A percentile compares a stretch with the other conserved stretches of the same genome.
Evolutionary conservation across 441 rosid species (phyloP).

Genomic region (Bocquillonia castaneifolia): DNA sequence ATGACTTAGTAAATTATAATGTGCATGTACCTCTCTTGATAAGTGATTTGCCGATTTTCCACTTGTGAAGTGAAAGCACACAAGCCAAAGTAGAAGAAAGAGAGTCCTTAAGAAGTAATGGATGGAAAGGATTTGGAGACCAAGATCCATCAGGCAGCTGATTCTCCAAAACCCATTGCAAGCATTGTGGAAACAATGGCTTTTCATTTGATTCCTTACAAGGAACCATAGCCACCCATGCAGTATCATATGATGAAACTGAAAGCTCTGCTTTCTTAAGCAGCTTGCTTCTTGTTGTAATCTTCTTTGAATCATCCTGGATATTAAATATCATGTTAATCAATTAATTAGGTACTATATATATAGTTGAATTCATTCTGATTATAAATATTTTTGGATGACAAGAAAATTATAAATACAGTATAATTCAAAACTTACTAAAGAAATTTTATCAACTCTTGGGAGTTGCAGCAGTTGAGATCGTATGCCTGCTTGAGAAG

Average conservation of each 20-base stretch:
- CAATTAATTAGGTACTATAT: too few relatives aligned
- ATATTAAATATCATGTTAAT: not conserved
- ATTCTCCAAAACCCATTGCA: slow-evolving; percentile 19
- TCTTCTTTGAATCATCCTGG: not conserved
- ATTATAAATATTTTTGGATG: too few relatives aligned
- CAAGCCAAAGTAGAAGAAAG: not conserved
- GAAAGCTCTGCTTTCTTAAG: not conserved
- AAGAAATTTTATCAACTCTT: too few relatives aligned
- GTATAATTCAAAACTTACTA: too few relatives aligned
- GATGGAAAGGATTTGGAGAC: not conserved
- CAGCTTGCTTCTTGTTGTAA: not conserved
- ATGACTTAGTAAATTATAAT: too few relatives aligned
- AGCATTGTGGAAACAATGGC: slow-evolving; percentile 16
- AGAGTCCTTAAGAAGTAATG: not conserved
- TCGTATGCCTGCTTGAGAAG: too few relatives aligned
- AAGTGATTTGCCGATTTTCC: not conserved
- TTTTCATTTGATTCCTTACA: not conserved
- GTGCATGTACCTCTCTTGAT: not conserved
- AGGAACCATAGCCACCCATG: not conserved
- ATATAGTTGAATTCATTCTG: too few relatives aligned
- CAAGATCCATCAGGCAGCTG: slow-evolving; percentile 18
- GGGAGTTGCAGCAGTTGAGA: too few relatives aligned
- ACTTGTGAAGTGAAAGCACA: not conserved
- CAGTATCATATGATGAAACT: not conserved
- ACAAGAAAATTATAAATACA: too few relatives aligned